These are phyloP conservation scores for Galeopsis tetrahit DNA, from an alignment of 257 asterid genomes.

Conservation along the genomic window DNA sequence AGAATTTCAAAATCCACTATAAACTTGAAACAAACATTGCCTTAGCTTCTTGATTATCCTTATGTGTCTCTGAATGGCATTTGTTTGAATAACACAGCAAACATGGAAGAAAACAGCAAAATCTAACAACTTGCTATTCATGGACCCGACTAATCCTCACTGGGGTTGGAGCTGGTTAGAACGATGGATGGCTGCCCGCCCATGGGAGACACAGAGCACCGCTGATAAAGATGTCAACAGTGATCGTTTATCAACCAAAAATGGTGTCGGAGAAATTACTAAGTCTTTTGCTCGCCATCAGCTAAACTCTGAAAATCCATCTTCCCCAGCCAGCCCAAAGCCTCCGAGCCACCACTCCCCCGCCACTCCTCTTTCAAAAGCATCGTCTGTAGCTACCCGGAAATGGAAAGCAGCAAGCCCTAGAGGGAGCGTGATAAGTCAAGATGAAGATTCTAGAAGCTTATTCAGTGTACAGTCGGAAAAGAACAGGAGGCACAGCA, in stretches of 20 bases:
- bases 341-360: constrained; percentile 50
- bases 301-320: constrained; percentile 65
- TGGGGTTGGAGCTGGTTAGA: constrained; percentile 99
- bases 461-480: constrained; percentile 64
- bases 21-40: too few species aligned
- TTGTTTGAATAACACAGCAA: constrained; percentile 58
- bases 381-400: constrained; percentile 42
- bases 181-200: constrained; percentile 84
- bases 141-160: constrained; percentile 96
- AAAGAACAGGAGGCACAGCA: constrained; percentile 78
- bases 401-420: constrained; percentile 74
- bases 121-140: constrained; percentile 72
- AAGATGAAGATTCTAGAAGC: constrained; percentile 83
- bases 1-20: too few species aligned
- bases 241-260: constrained; percentile 53
- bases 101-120: constrained; percentile 84
- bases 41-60: not conserved
- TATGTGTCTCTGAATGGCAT: not conserved
- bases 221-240: constrained; percentile 59
- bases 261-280: constrained; percentile 66
- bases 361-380: constrained; percentile 51
- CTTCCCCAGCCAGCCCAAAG: constrained; percentile 61
- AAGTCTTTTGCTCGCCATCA: constrained; percentile 87
- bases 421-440: constrained; percentile 52
- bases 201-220: constrained; percentile 56